A percentile compares a stretch with the other conserved stretches of the same genome.
Evolutionary conservation across 2,329 filamentous ascomycete species (phyloP).

Genomic region (Scytalidium lignicola): DNA sequence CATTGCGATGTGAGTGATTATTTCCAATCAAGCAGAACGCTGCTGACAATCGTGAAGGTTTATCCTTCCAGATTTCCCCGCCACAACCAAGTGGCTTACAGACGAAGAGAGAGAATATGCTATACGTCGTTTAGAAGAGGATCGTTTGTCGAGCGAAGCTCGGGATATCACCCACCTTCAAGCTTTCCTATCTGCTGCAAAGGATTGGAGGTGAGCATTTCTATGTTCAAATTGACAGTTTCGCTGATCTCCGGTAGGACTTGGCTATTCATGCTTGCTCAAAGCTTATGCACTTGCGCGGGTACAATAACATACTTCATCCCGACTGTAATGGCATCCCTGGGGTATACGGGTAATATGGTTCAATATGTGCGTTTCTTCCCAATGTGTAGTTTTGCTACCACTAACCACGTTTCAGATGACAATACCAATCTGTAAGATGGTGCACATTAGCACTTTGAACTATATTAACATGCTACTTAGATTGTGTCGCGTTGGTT

Average conservation of each 20-base stretch:
- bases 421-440: conserved; percentile 5
- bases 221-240: not conserved
- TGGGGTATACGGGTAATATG: conserved; percentile 4
- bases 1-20: conserved; percentile 17
- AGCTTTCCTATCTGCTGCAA: not conserved
- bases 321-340: conserved; percentile 1
- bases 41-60: conserved; percentile 19
- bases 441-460: not conserved
- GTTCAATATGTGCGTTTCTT: not conserved
- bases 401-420: conserved; percentile 3
- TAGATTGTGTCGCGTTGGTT: conserved; percentile 10
- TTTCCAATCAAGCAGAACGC: not conserved
- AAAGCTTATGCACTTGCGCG: conserved; percentile 5
- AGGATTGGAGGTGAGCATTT: conserved; percentile 5
- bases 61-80: conserved; percentile 7
- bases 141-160: conserved; percentile 2
- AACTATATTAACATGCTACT: not conserved
- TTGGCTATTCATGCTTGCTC: conserved; percentile 4
- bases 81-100: conserved; percentile 8
- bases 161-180: conserved; percentile 1
- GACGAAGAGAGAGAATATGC: conserved; percentile 4
- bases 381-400: not conserved
- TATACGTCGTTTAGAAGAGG: conserved; percentile 3
- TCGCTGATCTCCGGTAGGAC: not conserved
- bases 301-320: conserved; percentile 6